Conservation (phyloP, 192 early-diverging fungal genomes). For the Rhizophlyctis rosea region DNA sequence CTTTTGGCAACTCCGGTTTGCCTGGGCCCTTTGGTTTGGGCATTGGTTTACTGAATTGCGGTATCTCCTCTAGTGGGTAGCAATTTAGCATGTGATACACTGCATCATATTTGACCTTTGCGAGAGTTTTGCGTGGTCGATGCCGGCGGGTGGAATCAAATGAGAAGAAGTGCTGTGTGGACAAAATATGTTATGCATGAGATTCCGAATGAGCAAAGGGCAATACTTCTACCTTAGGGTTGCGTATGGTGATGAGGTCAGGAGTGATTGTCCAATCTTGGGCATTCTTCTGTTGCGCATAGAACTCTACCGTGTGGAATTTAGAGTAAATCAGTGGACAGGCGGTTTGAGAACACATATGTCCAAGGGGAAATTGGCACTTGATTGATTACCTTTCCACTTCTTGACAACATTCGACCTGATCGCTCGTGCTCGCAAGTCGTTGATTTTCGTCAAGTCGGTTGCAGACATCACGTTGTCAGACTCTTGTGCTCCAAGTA, state of each 20-base stretch:
- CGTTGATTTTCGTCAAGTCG: conserved; percentile 33
- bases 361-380: neutral
- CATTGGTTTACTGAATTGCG: no score
- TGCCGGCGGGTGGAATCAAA: conserved; percentile 25
- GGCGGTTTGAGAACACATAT: no score
- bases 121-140: conserved; percentile 8
- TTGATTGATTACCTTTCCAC: conserved; percentile 31
- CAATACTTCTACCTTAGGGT: conserved; percentile 12
- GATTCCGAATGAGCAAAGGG: neutral
- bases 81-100: conserved; percentile 50
- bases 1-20: no score
- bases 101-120: conserved; percentile 41
- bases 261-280: conserved; percentile 38
- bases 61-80: conserved; percentile 40
- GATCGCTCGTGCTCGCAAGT: conserved; percentile 33
- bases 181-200: neutral
- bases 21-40: no score
- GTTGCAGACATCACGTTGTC: conserved; percentile 15
- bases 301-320: conserved; percentile 15
- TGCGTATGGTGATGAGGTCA: conserved; percentile 28
- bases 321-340: neutral
- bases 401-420: conserved; percentile 33
- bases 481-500: conserved; percentile 1
- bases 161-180: conserved; percentile 36
- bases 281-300: conserved; percentile 26